Conservation (phyloP, 2,329 filamentous ascomycete genomes). For the Aspergillus chevalieri region DNA sequence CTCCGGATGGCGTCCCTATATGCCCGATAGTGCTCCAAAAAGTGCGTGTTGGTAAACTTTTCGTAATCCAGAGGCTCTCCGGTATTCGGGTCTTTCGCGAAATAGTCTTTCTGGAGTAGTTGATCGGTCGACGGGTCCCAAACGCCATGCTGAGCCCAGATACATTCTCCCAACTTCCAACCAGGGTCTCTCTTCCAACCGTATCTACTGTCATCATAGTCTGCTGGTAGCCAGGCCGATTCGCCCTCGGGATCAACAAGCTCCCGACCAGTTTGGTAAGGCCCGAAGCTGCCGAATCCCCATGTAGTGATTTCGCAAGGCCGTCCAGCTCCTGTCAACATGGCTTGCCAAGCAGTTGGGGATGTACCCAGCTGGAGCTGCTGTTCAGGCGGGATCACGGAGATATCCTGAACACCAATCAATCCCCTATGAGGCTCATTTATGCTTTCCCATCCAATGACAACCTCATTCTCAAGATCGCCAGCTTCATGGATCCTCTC, state of each 20-base stretch:
- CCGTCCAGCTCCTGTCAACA: constrained; percentile 83
- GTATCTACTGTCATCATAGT: constrained; percentile 80
- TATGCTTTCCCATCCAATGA: constrained; percentile 93
- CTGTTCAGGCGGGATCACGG: constrained; percentile 75
- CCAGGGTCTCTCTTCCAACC: constrained; percentile 80
- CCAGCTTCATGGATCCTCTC: constrained; percentile 82
- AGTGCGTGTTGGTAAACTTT: constrained; percentile 85
- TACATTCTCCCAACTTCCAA: constrained; percentile 89
- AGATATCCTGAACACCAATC: constrained; percentile 75
- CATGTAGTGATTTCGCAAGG: constrained; percentile 86
- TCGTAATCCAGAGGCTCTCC: constrained; percentile 72
- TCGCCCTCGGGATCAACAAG: constrained; percentile 85
- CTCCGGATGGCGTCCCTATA: constrained; percentile 69
- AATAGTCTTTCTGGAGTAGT: constrained; percentile 80
- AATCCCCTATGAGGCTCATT: constrained; percentile 92
- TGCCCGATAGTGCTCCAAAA: constrained; percentile 74
- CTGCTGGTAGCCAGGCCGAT: constrained; percentile 73
- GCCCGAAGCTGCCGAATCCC: constrained; percentile 89
- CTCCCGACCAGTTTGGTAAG: constrained; percentile 76
- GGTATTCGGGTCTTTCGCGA: constrained; percentile 68
- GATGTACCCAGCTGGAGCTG: constrained; percentile 87
- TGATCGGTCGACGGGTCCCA: constrained; percentile 80
- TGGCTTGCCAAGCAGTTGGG: constrained; percentile 89
- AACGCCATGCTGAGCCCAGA: constrained; percentile 95
- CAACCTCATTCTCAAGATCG: constrained; percentile 75